phyloP scores from a whole-genome alignment of 1,139 yeast species.

The Torulaspora globosa region DNA sequence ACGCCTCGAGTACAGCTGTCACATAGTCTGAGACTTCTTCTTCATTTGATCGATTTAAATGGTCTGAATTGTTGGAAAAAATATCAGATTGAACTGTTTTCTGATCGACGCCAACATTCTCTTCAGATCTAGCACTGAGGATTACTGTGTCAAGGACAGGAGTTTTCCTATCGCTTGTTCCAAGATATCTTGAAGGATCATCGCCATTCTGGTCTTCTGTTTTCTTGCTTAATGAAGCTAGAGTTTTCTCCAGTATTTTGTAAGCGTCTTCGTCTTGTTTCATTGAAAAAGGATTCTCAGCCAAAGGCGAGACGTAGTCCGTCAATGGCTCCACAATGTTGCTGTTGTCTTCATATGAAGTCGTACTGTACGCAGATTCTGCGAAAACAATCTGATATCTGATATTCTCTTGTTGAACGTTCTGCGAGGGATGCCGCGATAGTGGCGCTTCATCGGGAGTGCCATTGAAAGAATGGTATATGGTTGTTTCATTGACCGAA shows the following conservation, averaged over 20 bases:
- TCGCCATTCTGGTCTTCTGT: not conserved
- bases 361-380: constrained; percentile 22
- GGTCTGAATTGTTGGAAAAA: not conserved
- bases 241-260: constrained; percentile 13
- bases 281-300: constrained; percentile 17
- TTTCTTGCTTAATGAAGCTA: constrained; percentile 6
- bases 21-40: constrained; percentile 5
- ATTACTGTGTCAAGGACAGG: not conserved
- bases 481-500: constrained; percentile 10
- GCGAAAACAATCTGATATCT: constrained; percentile 20
- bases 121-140: not conserved
- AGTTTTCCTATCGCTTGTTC: not conserved
- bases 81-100: not conserved
- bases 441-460: not conserved
- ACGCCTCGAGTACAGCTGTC: constrained; percentile 5
- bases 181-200: not conserved
- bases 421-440: not conserved
- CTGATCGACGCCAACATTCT: not conserved
- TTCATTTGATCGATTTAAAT: not conserved
- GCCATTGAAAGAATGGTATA: constrained; percentile 14
- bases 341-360: constrained; percentile 18
- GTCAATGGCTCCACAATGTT: constrained; percentile 6
- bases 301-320: constrained; percentile 23
- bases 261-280: not conserved
- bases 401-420: not conserved